Conservation (phyloP, 2,329 filamentous ascomycete species). For the Furcasterigmium sp. region DNA sequence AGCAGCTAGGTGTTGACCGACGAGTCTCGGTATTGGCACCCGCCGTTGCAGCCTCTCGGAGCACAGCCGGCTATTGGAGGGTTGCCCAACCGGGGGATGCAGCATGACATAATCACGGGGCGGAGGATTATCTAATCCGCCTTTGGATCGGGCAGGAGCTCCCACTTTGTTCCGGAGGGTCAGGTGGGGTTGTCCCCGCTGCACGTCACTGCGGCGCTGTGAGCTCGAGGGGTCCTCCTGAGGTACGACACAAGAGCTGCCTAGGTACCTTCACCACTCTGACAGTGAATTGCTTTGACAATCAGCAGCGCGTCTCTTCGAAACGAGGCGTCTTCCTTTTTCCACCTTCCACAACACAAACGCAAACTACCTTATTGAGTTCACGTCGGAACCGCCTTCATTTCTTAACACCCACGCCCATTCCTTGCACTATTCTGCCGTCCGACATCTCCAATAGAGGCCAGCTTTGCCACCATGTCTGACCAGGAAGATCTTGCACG, state of each 20-base stretch:
- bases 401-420: no score
- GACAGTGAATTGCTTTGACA: no score
- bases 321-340: no score
- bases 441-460: neutral
- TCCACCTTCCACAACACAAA: no score
- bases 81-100: neutral
- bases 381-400: no score
- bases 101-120: constrained; percentile 3
- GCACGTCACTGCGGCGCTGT: constrained; percentile 1
- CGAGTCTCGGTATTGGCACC: constrained; percentile 5
- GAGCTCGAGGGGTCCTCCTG: neutral
- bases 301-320: no score
- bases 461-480: constrained; percentile 23
- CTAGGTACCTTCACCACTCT: no score
- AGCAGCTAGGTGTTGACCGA: no score
- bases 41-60: constrained; percentile 5
- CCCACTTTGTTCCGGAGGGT: no score
- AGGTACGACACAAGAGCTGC: constrained; percentile 12
- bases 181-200: neutral
- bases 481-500: constrained; percentile 30
- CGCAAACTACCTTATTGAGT: no score
- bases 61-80: neutral
- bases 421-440: no score
- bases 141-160: no score
- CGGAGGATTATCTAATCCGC: neutral